phyloP scores from a whole-genome alignment of 2,329 filamentous ascomycete species.

The Epichloe sp. region DNA sequence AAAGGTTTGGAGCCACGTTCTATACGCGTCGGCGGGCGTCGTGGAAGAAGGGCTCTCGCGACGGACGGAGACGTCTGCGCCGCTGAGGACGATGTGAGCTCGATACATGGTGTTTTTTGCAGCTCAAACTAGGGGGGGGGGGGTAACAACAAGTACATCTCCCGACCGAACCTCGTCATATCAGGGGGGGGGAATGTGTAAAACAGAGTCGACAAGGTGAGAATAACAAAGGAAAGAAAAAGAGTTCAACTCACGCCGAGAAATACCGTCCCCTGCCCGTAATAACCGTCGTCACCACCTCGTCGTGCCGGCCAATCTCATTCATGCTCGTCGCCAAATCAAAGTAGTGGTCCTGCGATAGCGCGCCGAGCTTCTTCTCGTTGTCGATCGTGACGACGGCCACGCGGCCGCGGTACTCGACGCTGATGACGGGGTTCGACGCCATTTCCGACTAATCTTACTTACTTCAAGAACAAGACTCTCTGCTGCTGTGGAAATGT shows the following conservation, averaged over 20 bases:
- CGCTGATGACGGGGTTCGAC: conserved; percentile 12
- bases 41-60: conserved; percentile 26
- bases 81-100: conserved; percentile 32
- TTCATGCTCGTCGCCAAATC: conserved; percentile 58
- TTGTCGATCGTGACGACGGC: conserved; percentile 78
- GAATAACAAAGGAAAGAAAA: neutral
- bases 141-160: too few relatives aligned
- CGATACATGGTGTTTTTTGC: too few relatives aligned
- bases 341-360: conserved; percentile 63
- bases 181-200: neutral
- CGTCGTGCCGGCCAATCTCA: conserved; percentile 64
- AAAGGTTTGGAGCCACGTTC: conserved; percentile 55
- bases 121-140: too few relatives aligned
- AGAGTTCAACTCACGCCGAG: conserved; percentile 78
- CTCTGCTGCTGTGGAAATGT: too few relatives aligned
- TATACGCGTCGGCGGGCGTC: conserved; percentile 25
- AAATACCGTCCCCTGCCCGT: conserved; percentile 76
- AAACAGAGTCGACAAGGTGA: neutral
- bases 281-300: conserved; percentile 74
- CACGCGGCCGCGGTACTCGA: conserved; percentile 29
- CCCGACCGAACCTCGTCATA: too few relatives aligned
- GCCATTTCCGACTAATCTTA: too few relatives aligned
- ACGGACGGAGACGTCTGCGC: conserved; percentile 59
- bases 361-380: conserved; percentile 75
- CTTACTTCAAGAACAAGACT: too few relatives aligned